Conservation (phyloP, 139 green algal genomes). For the Asterochloris sp. region DNA sequence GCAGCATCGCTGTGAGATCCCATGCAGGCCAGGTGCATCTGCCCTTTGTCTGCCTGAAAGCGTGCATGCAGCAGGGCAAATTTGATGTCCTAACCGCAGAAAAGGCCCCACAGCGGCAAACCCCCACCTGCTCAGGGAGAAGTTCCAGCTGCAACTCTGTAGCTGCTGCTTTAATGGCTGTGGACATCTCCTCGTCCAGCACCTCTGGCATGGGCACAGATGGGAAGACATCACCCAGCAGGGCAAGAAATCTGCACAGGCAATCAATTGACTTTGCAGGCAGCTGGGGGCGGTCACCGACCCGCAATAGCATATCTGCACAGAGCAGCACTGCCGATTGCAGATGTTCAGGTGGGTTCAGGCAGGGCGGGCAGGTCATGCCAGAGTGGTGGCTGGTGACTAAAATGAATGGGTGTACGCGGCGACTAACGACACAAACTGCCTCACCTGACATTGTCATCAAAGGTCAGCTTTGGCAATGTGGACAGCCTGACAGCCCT, state of each 20-base stretch:
- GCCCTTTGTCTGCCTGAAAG: background rate
- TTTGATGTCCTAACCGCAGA: no score
- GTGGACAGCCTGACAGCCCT: slow-evolving; percentile 68
- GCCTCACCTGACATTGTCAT: slow-evolving; percentile 76
- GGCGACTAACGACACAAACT: background rate
- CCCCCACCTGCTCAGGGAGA: slow-evolving; percentile 40
- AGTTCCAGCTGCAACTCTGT: slow-evolving; percentile 35
- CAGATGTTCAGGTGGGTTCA: no score
- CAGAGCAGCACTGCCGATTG: no score
- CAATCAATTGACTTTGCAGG: background rate
- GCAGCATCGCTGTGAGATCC: background rate
- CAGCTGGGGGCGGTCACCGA: no score
- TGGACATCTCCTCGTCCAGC: slow-evolving; percentile 11
- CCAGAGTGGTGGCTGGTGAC: no score
- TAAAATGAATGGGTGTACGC: no score
- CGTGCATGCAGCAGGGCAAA: no score
- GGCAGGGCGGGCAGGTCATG: no score
- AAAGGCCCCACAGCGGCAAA: no score
- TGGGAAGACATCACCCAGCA: slow-evolving; percentile 53
- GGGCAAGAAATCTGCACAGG: slow-evolving; percentile 31
- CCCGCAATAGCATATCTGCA: no score
- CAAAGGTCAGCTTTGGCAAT: slow-evolving; percentile 80
- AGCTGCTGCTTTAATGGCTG: slow-evolving; percentile 41
- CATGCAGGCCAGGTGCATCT: background rate
- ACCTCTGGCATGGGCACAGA: slow-evolving; percentile 39